phyloP scores from a whole-genome alignment of 371 early-diverging fungal species.

The Mucor lusitanicus region DNA sequence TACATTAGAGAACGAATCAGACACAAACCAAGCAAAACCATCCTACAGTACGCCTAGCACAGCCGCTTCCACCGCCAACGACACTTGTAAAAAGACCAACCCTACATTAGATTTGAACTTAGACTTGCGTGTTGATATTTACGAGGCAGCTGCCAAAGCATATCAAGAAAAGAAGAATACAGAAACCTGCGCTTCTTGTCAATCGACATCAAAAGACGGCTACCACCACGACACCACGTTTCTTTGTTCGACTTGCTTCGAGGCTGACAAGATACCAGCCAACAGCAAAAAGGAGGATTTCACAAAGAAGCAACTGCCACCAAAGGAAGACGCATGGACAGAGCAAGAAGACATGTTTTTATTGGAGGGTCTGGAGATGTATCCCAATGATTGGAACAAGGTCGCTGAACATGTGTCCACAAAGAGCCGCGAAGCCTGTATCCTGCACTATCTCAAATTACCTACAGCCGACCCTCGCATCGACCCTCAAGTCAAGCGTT shows the following conservation, averaged over 20 bases:
- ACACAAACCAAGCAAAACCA: not conserved
- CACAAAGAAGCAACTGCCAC: not conserved
- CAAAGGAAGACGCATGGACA: conserved; percentile 30
- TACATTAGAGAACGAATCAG: not conserved
- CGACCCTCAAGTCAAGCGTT: conserved; percentile 38
- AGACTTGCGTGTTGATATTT: conserved; percentile 26
- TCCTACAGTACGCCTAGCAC: not conserved
- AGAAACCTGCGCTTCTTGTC: conserved; percentile 2
- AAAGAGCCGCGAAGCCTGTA: conserved; percentile 44
- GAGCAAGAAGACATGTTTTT: conserved; percentile 45
- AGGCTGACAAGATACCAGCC: conserved; percentile 1
- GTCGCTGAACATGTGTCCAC: conserved; percentile 45
- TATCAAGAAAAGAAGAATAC: not conserved
- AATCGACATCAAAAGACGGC: not conserved
- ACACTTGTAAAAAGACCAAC: not conserved
- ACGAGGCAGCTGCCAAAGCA: not conserved
- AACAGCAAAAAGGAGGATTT: conserved; percentile 20
- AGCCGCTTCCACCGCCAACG: not conserved
- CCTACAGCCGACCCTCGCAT: conserved; percentile 73
- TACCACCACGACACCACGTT: conserved; percentile 1
- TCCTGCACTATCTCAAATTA: conserved; percentile 42
- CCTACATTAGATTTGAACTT: conserved; percentile 15
- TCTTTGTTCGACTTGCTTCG: conserved; percentile 14
- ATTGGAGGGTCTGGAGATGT: conserved; percentile 47
- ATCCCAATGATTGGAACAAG: conserved; percentile 39